Base-by-base conservation (phyloP, 352 stramenopile genomes). In the Pythium aristosporum region DNA sequence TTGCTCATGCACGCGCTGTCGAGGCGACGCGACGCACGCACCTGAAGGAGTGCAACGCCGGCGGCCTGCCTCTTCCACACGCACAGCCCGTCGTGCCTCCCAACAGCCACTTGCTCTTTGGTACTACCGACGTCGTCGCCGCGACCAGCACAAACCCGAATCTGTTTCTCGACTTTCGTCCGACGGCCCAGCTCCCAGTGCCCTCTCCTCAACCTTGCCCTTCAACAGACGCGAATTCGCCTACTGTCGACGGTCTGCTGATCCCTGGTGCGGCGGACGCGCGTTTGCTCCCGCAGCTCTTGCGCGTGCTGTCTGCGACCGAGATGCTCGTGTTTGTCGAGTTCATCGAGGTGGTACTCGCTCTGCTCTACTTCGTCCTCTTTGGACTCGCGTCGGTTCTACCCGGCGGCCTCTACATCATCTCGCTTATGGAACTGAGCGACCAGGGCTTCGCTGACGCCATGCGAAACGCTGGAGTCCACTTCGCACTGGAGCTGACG, bases 311-410 rank as follows among this genome's bases (percentile, higher is more conserved):
- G n/a, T 64, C 57, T 37, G 46, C 41, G 13, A 48, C 21, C 34
- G 68, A 74, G 42, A 46, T 66, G 42, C 52, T 74, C 32, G 34
- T 74, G 15, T 71, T 74, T 37, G 63, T 68, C 47, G 67, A 75
- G 60, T 75, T 60, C 55, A 69, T 65, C 21, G 50, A 65, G 32
- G 21, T 69, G 20, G 44, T 74, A 12, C 61, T 67, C 18, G 25
- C 49, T 2, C 13, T 69, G 41, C 25, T 66, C 13, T 62, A 63
- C 36, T 52, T 47, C 51, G 12, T 59, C 11, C 30, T 65, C 8
- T 52, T 59, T 48, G 48, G 48, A 3, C 32, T 57, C 23, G 36
- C 25, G 30, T 53, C 16, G 13, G 48, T 57, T 16, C 41, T 65
- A 25, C 49, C 48, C 4, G 48, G 37, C 23, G 49, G 37, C 41